phyloP scores from a whole-genome alignment of 2,329 filamentous ascomycete genomes.

The Cercospora berteroae region DNA sequence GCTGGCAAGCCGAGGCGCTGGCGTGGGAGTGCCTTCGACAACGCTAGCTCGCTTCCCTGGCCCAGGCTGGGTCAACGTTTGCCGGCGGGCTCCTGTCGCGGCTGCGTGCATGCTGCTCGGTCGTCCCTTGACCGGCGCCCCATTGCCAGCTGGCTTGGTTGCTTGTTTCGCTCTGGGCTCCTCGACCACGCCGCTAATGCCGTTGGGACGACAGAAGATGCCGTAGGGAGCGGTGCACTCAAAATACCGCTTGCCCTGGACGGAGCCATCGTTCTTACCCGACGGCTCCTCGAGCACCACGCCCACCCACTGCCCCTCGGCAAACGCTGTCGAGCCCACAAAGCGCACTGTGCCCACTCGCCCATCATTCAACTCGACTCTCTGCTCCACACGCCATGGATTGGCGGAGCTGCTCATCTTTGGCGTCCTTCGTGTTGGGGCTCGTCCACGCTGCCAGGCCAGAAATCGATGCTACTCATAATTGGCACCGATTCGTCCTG shows the following conservation, averaged over 20 bases:
- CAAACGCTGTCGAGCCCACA: slow-evolving; percentile 75
- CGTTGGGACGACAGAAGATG: slow-evolving; percentile 81
- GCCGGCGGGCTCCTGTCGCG: slow-evolving; percentile 32
- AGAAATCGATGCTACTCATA: slow-evolving; percentile 12
- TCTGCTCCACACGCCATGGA: slow-evolving; percentile 59
- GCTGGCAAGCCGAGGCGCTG: slow-evolving; percentile 58
- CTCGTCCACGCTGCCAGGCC: slow-evolving; percentile 5
- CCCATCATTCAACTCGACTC: slow-evolving; percentile 75
- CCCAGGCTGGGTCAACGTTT: slow-evolving; percentile 26
- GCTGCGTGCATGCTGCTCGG: slow-evolving; percentile 40
- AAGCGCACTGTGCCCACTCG: slow-evolving; percentile 77
- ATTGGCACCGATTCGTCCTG: not conserved
- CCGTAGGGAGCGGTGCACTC: slow-evolving; percentile 68
- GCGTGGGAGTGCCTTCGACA: slow-evolving; percentile 71
- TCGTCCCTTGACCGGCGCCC: slow-evolving; percentile 41
- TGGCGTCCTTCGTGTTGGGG: not conserved
- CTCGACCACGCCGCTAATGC: slow-evolving; percentile 55
- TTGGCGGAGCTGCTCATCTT: slow-evolving; percentile 33
- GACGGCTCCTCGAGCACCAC: slow-evolving; percentile 77
- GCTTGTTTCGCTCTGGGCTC: slow-evolving; percentile 27
- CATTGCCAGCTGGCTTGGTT: slow-evolving; percentile 31
- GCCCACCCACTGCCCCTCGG: slow-evolving; percentile 81
- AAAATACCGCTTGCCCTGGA: slow-evolving; percentile 85
- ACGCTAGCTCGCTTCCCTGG: slow-evolving; percentile 32
- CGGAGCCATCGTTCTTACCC: slow-evolving; percentile 92